Evolutionary conservation across 2,329 filamentous ascomycete species (phyloP).

Genomic region (Ophiocordyceps robertsii): DNA sequence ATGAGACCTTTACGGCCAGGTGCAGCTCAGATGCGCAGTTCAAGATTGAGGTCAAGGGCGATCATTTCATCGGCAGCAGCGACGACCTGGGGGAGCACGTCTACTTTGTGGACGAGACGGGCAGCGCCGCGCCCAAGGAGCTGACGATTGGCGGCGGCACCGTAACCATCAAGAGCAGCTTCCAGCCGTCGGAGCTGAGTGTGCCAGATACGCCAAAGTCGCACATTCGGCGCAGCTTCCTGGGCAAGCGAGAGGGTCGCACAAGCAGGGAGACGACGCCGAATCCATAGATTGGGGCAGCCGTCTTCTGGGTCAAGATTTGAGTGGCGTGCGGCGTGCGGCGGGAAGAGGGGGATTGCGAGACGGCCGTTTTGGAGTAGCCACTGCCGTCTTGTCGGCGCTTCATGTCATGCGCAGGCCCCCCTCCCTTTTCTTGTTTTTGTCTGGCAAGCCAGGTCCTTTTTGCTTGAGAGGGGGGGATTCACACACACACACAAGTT

Average conservation of each 20-base stretch:
- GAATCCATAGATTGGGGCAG: slow-evolving; percentile 14
- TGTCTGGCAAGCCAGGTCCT: too few relatives aligned
- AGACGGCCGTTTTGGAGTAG: neutral
- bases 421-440: too few relatives aligned
- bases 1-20: slow-evolving; percentile 65
- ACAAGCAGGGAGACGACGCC: slow-evolving; percentile 30
- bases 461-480: too few relatives aligned
- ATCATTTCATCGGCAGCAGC: slow-evolving; percentile 73
- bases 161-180: slow-evolving; percentile 63
- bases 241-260: slow-evolving; percentile 36
- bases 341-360: neutral
- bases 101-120: slow-evolving; percentile 85
- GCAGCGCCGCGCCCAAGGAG: slow-evolving; percentile 54
- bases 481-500: too few relatives aligned
- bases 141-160: slow-evolving; percentile 60
- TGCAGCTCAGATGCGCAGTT: slow-evolving; percentile 78
- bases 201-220: slow-evolving; percentile 32
- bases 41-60: slow-evolving; percentile 73
- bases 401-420: too few relatives aligned
- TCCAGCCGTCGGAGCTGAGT: slow-evolving; percentile 37
- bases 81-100: slow-evolving; percentile 70
- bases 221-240: slow-evolving; percentile 37
- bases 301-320: slow-evolving; percentile 4
- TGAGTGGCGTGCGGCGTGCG: neutral
- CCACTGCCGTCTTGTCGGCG: too few relatives aligned